These are phyloP conservation scores for Apophysomyces trapeziformis DNA, from an alignment of 371 early-diverging fungal genomes.

Conservation along the genomic window DNA sequence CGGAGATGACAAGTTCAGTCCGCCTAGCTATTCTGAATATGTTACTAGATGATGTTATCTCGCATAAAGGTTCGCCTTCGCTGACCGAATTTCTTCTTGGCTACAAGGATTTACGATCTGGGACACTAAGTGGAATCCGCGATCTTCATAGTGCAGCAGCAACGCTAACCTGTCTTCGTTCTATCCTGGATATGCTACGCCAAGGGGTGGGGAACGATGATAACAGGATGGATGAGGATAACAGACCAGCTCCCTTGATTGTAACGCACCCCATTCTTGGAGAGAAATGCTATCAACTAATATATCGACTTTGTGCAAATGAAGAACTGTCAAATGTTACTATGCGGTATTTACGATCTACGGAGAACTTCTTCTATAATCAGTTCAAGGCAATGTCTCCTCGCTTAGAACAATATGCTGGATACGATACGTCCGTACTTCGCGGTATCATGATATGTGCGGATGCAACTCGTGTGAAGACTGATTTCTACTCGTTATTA, in stretches of 20 bases:
- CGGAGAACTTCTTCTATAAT: conserved; percentile 75
- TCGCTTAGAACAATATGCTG: conserved; percentile 45
- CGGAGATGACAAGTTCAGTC: conserved; percentile 46
- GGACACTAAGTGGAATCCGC: conserved; percentile 27
- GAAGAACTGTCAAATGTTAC: conserved; percentile 70
- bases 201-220: conserved; percentile 45
- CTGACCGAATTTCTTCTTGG: conserved; percentile 90
- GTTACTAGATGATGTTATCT: conserved; percentile 63
- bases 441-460: conserved; percentile 27
- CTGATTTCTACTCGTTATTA: conserved; percentile 55
- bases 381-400: conserved; percentile 62
- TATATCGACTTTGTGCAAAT: conserved; percentile 81
- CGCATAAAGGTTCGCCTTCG: conserved; percentile 58
- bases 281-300: conserved; percentile 84
- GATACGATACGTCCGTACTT: conserved; percentile 15
- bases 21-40: conserved; percentile 77
- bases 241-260: conserved; percentile 50
- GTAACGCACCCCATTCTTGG: conserved; percentile 79
- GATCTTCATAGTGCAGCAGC: conserved; percentile 48
- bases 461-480: conserved; percentile 31
- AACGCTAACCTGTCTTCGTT: conserved; percentile 64
- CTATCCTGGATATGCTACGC: conserved; percentile 70
- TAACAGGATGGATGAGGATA: conserved; percentile 24
- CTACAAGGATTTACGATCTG: conserved; percentile 25
- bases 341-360: conserved; percentile 80